Conservation (phyloP, 2,329 filamentous ascomycete genomes). For the Piedraia hortae region DNA sequence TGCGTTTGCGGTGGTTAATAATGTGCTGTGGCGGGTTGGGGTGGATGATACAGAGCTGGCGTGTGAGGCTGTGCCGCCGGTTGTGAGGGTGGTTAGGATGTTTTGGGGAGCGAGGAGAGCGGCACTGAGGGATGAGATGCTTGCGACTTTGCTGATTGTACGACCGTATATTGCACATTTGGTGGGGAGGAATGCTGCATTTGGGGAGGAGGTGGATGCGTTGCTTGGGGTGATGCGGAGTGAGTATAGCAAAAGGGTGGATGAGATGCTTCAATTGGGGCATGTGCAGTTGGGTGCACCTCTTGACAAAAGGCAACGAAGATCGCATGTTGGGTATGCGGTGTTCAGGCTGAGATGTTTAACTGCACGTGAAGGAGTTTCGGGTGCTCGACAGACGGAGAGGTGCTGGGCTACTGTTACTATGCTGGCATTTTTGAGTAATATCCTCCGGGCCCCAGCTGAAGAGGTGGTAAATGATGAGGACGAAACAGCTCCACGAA, state of each 20-base stretch:
- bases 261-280: constrained; percentile 48
- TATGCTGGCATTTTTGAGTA: constrained; percentile 12
- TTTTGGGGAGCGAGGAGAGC: constrained; percentile 31
- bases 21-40: constrained; percentile 34
- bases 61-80: constrained; percentile 27
- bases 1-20: constrained; percentile 51
- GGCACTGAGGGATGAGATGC: constrained; percentile 45
- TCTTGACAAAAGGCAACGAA: neutral
- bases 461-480: constrained; percentile 2
- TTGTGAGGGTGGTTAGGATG: constrained; percentile 43
- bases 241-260: constrained; percentile 49
- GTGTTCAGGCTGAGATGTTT: constrained; percentile 10
- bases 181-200: constrained; percentile 6
- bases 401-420: constrained; percentile 13
- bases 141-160: constrained; percentile 41
- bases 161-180: constrained; percentile 15
- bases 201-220: constrained; percentile 25
- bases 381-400: neutral
- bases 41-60: constrained; percentile 41
- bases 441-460: constrained; percentile 1
- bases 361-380: constrained; percentile 7
- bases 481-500: constrained; percentile 6
- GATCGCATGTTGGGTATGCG: neutral
- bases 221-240: constrained; percentile 42
- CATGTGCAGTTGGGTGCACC: constrained; percentile 28